Conservation (phyloP, 192 early-diverging fungal species). For the Chytriomyces confervae region DNA sequence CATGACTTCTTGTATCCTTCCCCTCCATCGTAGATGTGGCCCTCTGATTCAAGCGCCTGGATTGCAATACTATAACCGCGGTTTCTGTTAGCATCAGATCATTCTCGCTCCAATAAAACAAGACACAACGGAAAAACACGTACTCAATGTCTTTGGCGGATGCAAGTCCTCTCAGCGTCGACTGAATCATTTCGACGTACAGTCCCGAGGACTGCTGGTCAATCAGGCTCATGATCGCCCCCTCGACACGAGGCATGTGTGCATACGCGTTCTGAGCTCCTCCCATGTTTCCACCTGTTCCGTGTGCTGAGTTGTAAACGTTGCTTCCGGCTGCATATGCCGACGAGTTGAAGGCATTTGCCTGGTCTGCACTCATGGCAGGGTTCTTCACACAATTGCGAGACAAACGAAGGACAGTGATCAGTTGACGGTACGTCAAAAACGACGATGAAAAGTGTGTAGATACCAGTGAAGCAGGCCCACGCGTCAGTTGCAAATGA, state of each 20-base stretch:
- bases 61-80: conserved; percentile 2
- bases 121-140: background rate
- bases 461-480: background rate
- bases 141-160: conserved; percentile 12
- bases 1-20: conserved; percentile 1
- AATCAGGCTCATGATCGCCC: background rate
- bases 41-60: conserved; percentile 10
- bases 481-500: conserved; percentile 63
- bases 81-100: too few species aligned
- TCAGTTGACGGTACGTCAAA: too few species aligned
- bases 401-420: too few species aligned
- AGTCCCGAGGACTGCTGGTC: conserved; percentile 6
- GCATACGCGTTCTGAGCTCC: background rate
- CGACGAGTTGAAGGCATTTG: conserved; percentile 15
- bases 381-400: background rate
- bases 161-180: conserved; percentile 16
- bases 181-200: background rate
- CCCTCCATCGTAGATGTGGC: conserved; percentile 24
- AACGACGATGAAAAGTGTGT: background rate
- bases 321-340: conserved; percentile 1
- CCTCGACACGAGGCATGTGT: conserved; percentile 18
- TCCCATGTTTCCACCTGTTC: background rate
- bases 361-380: conserved; percentile 23
- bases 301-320: background rate
- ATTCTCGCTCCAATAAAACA: too few species aligned